Percentiles rank a stretch among this genome's conserved stretches.
Conservation (phyloP, 176 grass and related monocot species). For the Phoenix roebelenii region DNA sequence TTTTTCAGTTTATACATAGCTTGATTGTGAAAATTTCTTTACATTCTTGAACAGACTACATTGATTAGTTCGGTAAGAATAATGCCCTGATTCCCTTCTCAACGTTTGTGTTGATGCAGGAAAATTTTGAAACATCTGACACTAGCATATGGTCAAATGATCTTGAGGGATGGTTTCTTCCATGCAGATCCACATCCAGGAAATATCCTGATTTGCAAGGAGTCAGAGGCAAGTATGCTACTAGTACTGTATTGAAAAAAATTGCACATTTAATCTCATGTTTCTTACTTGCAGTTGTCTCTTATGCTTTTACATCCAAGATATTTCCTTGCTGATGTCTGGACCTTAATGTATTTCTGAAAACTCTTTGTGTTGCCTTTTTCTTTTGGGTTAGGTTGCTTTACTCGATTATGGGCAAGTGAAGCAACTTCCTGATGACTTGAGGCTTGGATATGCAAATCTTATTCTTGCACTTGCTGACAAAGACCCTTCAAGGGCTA, state of each 20-base stretch:
- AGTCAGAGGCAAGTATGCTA: conserved; percentile 56
- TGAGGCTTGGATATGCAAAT: conserved; percentile 94
- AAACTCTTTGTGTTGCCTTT: conserved; percentile 14
- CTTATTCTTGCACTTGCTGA: conserved; percentile 91
- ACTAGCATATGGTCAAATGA: conserved; percentile 99
- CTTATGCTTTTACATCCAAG: too few species aligned
- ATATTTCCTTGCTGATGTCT: too few species aligned
- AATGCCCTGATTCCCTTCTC: conserved; percentile 3
- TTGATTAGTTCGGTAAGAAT: too few species aligned
- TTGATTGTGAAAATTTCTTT: too few species aligned
- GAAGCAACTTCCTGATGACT: conserved; percentile 78
- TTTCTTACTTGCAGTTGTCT: too few species aligned
- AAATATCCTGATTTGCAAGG: conserved; percentile 92
- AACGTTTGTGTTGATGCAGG: conserved; percentile 44
- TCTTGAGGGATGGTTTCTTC: conserved; percentile 96
- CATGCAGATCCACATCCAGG: conserved; percentile 99
- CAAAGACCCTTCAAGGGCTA: conserved; percentile 43
- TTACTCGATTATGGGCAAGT: conserved; percentile 99
- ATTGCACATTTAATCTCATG: too few species aligned
- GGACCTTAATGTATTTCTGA: too few species aligned
- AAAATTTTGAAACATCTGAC: conserved; percentile 89
- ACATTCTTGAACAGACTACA: too few species aligned
- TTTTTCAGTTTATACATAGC: too few species aligned
- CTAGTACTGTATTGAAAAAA: conserved; percentile 2
- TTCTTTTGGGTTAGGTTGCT: conserved; percentile 50